phyloP scores from a whole-genome alignment of 225 moss, liverwort and hornwort species.

The Lunularia cruciata region DNA sequence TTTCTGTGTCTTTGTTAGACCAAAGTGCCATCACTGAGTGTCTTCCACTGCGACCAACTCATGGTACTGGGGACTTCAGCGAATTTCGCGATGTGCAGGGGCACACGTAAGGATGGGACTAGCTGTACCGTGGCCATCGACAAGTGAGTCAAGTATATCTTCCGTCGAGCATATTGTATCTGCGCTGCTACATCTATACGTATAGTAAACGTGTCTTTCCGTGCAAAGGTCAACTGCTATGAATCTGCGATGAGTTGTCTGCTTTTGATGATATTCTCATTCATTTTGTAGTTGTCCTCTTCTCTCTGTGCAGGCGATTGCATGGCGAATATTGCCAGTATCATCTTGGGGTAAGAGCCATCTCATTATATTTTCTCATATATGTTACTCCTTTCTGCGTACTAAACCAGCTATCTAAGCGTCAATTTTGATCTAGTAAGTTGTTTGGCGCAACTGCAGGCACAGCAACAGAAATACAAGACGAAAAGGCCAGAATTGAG shows the following conservation, averaged over 20 bases:
- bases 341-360: conserved; percentile 66
- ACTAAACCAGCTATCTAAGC: no score
- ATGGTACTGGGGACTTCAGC: conserved; percentile 71
- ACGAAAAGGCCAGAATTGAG: conserved; percentile 36
- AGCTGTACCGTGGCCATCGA: conserved; percentile 76
- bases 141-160: conserved; percentile 54
- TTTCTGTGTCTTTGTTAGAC: conserved; percentile 44
- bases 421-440: no score
- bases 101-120: conserved; percentile 62
- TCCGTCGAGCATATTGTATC: no score
- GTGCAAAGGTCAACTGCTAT: no score
- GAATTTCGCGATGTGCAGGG: conserved; percentile 75
- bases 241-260: no score
- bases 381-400: no score
- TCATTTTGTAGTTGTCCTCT: not conserved
- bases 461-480: conserved; percentile 29
- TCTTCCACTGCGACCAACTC: conserved; percentile 73
- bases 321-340: conserved; percentile 79
- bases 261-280: not conserved
- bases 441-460: conserved; percentile 21
- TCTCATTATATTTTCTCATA: not conserved
- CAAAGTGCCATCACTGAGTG: conserved; percentile 72
- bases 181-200: no score
- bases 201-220: no score
- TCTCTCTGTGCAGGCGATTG: conserved; percentile 46